These are phyloP conservation scores for Hypoxylon crocopeplum DNA, from an alignment of 495 filamentous ascomycete species.

Conservation along the genomic window DNA sequence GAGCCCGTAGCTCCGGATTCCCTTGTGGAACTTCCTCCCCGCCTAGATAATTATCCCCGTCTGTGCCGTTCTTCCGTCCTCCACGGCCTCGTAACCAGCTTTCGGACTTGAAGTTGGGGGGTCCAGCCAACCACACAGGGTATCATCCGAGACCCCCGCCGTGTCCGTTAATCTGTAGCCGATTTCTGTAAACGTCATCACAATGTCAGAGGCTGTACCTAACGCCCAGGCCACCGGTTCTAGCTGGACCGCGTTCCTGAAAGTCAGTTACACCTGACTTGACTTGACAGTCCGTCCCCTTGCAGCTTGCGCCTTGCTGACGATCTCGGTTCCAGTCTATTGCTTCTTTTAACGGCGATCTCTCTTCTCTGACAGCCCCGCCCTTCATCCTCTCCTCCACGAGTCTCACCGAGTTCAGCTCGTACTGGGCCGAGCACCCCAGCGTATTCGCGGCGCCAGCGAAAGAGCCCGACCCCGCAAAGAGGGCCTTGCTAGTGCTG, in stretches of 20 bases:
- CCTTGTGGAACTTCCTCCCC: conserved; percentile 20
- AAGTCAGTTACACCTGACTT: conserved; percentile 55
- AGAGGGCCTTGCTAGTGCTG: conserved; percentile 84
- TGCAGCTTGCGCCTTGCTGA: neutral
- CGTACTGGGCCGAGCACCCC: conserved; percentile 97
- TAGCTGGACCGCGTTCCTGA: conserved; percentile 60
- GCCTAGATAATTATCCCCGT: conserved; percentile 10
- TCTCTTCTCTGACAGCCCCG: conserved; percentile 91
- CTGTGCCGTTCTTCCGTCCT: conserved; percentile 11
- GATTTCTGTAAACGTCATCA: conserved; percentile 15
- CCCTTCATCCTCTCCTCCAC: conserved; percentile 94
- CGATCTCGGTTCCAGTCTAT: conserved; percentile 68
- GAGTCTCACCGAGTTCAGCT: conserved; percentile 91
- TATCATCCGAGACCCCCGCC: conserved; percentile 10
- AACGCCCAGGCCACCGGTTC: conserved; percentile 47
- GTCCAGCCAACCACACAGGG: conserved; percentile 9
- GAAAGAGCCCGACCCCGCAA: conserved; percentile 78
- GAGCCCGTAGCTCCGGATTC: conserved; percentile 6
- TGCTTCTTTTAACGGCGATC: conserved; percentile 94
- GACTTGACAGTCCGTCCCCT: neutral
- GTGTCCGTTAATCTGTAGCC: conserved; percentile 14
- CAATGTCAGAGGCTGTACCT: conserved; percentile 37
- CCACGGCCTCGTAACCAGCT: conserved; percentile 16
- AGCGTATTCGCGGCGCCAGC: conserved; percentile 85
- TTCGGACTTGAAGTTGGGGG: conserved; percentile 13